Evolutionary conservation across 2,329 filamentous ascomycete genomes (phyloP), one percentile per base, ranked within the genome.

Genomic region (Diaporthe eres): DNA sequence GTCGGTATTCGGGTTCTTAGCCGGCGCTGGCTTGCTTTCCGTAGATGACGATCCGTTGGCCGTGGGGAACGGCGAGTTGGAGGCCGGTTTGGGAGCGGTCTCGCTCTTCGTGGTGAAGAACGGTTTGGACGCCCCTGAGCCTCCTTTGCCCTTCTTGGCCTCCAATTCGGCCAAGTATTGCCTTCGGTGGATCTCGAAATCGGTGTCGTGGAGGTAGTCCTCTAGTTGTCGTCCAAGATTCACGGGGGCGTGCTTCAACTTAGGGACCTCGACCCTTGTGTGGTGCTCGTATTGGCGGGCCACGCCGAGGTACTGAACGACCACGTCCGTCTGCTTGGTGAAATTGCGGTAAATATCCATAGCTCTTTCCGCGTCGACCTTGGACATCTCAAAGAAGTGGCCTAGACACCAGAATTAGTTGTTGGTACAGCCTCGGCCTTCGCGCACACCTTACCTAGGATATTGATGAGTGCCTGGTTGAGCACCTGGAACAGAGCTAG

Each of bases 331-430:
- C 84, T 98, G 96, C 80, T 92, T 94, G 22, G 95, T 95, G 81
- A 99, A 99, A 22, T 90, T 94, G 82, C 96, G 94, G 85, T 99
- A 99, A 77, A 99, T 96, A 77, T 92, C 90, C 85, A 99, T 92
- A 75, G 97, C 95, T 78, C 96, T 91, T 83, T 98, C 95, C 76
- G 97, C 97, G 84, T 99, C 97, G 37, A 94, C 90, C 81, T 94
- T 95, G 70, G 97, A 98, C 94, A 99, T 96, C 86, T 99, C 97
- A 81, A 99, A 99, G 85, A 98, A 99, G 84, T 97, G 95, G 80
- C 97, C 95, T 97, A 78, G 31, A 73, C 44, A 34, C 58, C 78
- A 82, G 63, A 82, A 81, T 75, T 71, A 73, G 49, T 39, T 74
- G 65, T 25, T 12, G 42, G 28, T 31, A 49, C 58, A 8, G 19